These are phyloP conservation scores for Dioscorea zingiberensis DNA, from an alignment of 106 monocot genomes.

Conservation along the genomic window DNA sequence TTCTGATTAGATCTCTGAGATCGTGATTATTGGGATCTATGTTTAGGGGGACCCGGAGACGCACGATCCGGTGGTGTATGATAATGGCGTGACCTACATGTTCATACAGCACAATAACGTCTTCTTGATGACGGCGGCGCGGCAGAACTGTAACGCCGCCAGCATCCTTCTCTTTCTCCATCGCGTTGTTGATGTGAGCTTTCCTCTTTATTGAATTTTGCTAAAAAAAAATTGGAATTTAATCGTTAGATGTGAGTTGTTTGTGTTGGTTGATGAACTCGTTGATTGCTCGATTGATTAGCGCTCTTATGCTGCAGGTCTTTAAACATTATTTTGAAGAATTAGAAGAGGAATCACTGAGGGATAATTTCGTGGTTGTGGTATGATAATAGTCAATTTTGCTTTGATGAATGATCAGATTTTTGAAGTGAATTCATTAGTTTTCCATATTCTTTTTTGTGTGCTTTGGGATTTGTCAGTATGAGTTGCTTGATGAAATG, in stretches of 20 bases:
- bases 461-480: slow-evolving; percentile 33
- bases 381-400: slow-evolving; percentile 24
- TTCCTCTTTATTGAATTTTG: background rate
- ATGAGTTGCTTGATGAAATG: slow-evolving; percentile 93
- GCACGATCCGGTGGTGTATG: slow-evolving; percentile 70
- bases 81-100: slow-evolving; percentile 92
- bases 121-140: slow-evolving; percentile 76
- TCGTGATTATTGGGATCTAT: background rate
- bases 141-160: slow-evolving; percentile 91
- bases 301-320: slow-evolving; percentile 38
- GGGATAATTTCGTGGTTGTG: slow-evolving; percentile 99
- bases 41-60: slow-evolving; percentile 72
- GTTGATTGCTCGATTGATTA: background rate
- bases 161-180: slow-evolving; percentile 90
- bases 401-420: background rate
- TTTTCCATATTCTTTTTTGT: background rate
- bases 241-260: background rate
- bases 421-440: background rate
- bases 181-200: slow-evolving; percentile 68
- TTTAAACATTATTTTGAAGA: slow-evolving; percentile 99
- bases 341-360: slow-evolving; percentile 88
- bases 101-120: slow-evolving; percentile 96
- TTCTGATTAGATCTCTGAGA: background rate
- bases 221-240: background rate
- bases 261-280: background rate